Percentiles rank a stretch among this genome's conserved stretches.
phyloP scores from a whole-genome alignment of 2,329 filamentous ascomycete species.

The Zasmidium angulare region DNA sequence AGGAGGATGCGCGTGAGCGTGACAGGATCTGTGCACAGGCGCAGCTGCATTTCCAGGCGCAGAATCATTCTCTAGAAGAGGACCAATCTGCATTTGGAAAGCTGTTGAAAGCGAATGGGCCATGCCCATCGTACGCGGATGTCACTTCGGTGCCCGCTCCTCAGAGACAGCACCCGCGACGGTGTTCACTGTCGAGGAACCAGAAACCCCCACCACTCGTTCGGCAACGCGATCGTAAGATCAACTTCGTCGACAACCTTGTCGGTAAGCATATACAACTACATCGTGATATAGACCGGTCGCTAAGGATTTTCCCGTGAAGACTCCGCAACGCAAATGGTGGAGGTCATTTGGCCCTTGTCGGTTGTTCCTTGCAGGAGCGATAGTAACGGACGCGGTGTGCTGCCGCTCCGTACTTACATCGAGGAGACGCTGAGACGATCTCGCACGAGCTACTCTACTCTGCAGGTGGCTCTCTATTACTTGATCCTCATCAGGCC shows the following conservation, averaged over 20 bases:
- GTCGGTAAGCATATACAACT: slow-evolving; percentile 73
- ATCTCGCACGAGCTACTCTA: slow-evolving; percentile 96
- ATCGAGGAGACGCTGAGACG: slow-evolving; percentile 95
- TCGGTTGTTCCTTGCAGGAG: slow-evolving; percentile 76
- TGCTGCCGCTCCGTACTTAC: slow-evolving; percentile 88
- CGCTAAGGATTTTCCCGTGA: slow-evolving; percentile 34
- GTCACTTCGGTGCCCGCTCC: slow-evolving; percentile 56
- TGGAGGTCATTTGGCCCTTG: slow-evolving; percentile 94
- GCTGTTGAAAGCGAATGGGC: slow-evolving; percentile 14
- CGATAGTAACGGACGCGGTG: slow-evolving; percentile 69
- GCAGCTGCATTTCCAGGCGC: slow-evolving; percentile 17
- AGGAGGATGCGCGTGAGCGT: slow-evolving; percentile 31
- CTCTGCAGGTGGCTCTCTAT: slow-evolving; percentile 92
- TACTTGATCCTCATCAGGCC: slow-evolving; percentile 93
- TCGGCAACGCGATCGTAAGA: slow-evolving; percentile 87
- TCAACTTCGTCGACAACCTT: slow-evolving; percentile 93
- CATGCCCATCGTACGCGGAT: slow-evolving; percentile 33
- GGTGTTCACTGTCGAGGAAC: slow-evolving; percentile 56
- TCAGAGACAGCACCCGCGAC: slow-evolving; percentile 62
- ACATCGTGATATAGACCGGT: slow-evolving; percentile 32
- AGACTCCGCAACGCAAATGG: slow-evolving; percentile 97
- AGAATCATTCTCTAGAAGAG: slow-evolving; percentile 9
- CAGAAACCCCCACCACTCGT: slow-evolving; percentile 72
- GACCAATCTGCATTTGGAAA: slow-evolving; percentile 10
- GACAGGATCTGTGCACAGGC: slow-evolving; percentile 24